A percentile compares a stretch with the other conserved stretches of the same genome.
phyloP scores from a whole-genome alignment of 2,329 filamentous ascomycete species.

The Chlorencoelia australis region DNA sequence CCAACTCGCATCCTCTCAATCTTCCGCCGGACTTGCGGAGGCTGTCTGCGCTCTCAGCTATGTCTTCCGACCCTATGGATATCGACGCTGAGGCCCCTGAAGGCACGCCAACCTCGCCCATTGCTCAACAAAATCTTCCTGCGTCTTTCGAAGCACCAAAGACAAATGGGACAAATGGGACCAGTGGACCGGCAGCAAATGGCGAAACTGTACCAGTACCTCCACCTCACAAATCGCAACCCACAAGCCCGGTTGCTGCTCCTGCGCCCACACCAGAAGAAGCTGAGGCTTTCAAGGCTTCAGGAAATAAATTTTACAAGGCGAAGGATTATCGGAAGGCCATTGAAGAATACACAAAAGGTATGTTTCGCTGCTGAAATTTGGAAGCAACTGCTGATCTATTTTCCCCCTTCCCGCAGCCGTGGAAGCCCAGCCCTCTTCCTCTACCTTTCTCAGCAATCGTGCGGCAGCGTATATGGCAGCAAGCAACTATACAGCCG shows the following conservation, averaged over 20 bases:
- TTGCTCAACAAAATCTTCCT: neutral
- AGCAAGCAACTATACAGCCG: conserved; percentile 65
- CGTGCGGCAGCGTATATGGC: conserved; percentile 91
- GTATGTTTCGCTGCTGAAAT: conserved; percentile 36
- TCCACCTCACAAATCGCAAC: conserved; percentile 60
- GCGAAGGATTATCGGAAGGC: conserved; percentile 81
- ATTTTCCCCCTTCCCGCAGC: conserved; percentile 42
- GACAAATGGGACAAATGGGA: conserved; percentile 35
- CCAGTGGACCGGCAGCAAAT: conserved; percentile 13
- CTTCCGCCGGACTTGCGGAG: conserved; percentile 78
- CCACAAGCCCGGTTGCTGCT: conserved; percentile 45
- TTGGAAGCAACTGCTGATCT: conserved; percentile 5
- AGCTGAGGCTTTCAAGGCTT: conserved; percentile 82
- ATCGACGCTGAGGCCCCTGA: conserved; percentile 54
- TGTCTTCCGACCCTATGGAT: conserved; percentile 54
- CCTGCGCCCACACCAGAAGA: conserved; percentile 45
- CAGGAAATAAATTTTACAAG: conserved; percentile 96
- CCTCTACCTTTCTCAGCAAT: conserved; percentile 87
- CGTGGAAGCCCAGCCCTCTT: conserved; percentile 75
- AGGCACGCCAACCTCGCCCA: conserved; percentile 37
- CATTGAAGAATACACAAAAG: conserved; percentile 90
- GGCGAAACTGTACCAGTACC: conserved; percentile 46
- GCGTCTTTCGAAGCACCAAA: conserved; percentile 21
- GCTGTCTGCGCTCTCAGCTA: conserved; percentile 55
- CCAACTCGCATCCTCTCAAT: conserved; percentile 78